phyloP scores from a whole-genome alignment of 208 protist genomes.

The Acanthamoeba quina region DNA sequence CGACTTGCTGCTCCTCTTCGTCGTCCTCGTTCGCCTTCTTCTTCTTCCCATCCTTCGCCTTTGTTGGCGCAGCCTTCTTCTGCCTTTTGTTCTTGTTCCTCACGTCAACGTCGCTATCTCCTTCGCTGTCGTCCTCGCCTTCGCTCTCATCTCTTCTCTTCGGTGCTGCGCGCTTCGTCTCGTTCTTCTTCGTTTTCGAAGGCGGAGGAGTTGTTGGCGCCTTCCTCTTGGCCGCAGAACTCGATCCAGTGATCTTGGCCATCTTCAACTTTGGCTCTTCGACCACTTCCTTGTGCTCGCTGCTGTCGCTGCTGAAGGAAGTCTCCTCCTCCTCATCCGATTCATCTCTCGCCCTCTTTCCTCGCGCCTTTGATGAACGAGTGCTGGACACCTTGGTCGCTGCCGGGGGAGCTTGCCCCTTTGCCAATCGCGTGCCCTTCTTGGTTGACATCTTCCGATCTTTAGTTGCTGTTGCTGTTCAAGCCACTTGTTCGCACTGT shows the following conservation, averaged over 20 bases:
- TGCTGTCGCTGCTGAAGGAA: background rate
- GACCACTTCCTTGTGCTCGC: background rate
- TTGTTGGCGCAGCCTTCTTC: background rate
- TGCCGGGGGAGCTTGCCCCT: background rate
- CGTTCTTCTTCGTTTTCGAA: background rate
- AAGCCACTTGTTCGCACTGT: too few species aligned
- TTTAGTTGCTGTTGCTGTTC: background rate
- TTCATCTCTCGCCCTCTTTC: background rate
- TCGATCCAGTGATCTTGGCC: background rate
- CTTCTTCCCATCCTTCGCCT: background rate
- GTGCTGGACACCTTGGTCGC: background rate
- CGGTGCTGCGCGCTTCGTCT: background rate
- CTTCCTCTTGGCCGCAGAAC: background rate
- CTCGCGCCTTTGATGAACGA: background rate
- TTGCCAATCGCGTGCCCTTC: background rate
- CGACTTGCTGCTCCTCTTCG: too few species aligned
- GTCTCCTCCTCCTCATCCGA: background rate
- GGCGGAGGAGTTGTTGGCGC: background rate
- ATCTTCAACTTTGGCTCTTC: background rate
- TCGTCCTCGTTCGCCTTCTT: background rate
- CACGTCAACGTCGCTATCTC: background rate
- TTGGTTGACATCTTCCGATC: background rate
- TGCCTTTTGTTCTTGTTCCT: slow-evolving; percentile 38
- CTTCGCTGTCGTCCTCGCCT: background rate
- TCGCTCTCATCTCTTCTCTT: background rate